These are phyloP conservation scores for Immersiella caudata DNA, from an alignment of 495 filamentous ascomycete genomes.

Conservation along the genomic window DNA sequence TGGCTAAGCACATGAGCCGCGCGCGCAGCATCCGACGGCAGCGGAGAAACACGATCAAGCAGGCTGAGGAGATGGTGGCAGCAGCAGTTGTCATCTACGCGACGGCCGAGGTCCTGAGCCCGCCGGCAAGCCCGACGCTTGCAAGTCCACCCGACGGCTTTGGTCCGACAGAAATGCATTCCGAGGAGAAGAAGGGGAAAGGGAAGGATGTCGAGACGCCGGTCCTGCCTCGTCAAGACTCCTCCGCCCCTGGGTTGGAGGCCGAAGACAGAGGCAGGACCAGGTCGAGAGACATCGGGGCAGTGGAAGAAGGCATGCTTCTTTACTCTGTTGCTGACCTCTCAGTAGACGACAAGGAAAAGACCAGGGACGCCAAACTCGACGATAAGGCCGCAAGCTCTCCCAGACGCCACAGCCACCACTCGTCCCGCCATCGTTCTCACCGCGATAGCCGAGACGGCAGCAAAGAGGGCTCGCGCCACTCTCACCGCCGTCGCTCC, in stretches of 20 bases:
- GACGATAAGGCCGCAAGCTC: conserved; percentile 38
- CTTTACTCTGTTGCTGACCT: conserved; percentile 50
- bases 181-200: conserved; percentile 37
- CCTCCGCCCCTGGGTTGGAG: conserved; percentile 15
- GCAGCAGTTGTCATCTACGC: conserved; percentile 53
- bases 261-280: conserved; percentile 34
- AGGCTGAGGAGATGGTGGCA: conserved; percentile 50
- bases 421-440: conserved; percentile 38
- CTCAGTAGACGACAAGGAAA: conserved; percentile 49
- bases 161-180: conserved; percentile 38
- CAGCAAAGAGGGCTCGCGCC: conserved; percentile 39
- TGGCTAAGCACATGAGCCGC: conserved; percentile 43
- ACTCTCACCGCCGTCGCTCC: conserved; percentile 37
- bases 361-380: conserved; percentile 33
- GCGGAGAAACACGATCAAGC: conserved; percentile 43
- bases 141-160: conserved; percentile 33
- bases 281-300: conserved; percentile 33
- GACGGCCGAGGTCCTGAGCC: conserved; percentile 44
- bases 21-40: conserved; percentile 43
- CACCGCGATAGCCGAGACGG: conserved; percentile 36
- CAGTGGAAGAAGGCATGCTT: conserved; percentile 33
- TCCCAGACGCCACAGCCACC: conserved; percentile 41
- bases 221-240: conserved; percentile 27
- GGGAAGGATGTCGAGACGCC: conserved; percentile 37
- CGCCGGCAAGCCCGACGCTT: conserved; percentile 38